A percentile compares a stretch with the other conserved stretches of the same genome.
These are phyloP conservation scores for Apophysomyces sp. DNA, from an alignment of 371 early-diverging fungal species.

Conservation along the genomic window DNA sequence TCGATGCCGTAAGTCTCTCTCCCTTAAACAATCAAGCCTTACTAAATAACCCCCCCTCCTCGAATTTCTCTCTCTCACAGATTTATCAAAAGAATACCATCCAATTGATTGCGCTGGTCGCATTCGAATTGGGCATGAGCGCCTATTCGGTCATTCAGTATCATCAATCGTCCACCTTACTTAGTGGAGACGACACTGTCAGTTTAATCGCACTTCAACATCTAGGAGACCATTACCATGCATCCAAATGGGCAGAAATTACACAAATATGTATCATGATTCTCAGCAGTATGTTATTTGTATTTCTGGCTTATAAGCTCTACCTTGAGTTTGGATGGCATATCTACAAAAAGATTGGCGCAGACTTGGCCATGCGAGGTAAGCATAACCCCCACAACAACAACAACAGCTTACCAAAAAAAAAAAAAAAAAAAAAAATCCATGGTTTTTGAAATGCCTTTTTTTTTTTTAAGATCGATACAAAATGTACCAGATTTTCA, in stretches of 20 bases:
- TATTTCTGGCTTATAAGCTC: conserved; percentile 45
- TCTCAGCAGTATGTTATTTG: conserved; percentile 27
- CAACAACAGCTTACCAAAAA: no score
- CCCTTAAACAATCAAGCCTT: background rate
- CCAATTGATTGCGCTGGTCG: conserved; percentile 48
- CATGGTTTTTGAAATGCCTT: background rate
- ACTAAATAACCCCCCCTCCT: background rate
- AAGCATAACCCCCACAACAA: no score
- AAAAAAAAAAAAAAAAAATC: background rate
- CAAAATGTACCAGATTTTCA: conserved; percentile 82
- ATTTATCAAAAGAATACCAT: conserved; percentile 52
- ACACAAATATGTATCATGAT: conserved; percentile 45
- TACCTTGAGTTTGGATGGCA: conserved; percentile 72
- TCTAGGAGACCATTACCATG: conserved; percentile 32
- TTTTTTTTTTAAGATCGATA: conserved; percentile 58
- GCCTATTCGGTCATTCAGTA: conserved; percentile 48
- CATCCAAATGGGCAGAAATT: conserved; percentile 47
- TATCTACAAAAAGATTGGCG: conserved; percentile 93
- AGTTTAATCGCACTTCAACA: conserved; percentile 19
- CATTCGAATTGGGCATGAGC: conserved; percentile 48
- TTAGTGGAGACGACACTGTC: conserved; percentile 24
- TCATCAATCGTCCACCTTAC: conserved; percentile 44
- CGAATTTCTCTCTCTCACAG: conserved; percentile 17
- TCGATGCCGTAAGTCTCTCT: conserved; percentile 40
- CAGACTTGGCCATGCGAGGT: conserved; percentile 86